Base-by-base conservation (phyloP, 106 monocot genomes). In the Agapanthus africanus region DNA sequence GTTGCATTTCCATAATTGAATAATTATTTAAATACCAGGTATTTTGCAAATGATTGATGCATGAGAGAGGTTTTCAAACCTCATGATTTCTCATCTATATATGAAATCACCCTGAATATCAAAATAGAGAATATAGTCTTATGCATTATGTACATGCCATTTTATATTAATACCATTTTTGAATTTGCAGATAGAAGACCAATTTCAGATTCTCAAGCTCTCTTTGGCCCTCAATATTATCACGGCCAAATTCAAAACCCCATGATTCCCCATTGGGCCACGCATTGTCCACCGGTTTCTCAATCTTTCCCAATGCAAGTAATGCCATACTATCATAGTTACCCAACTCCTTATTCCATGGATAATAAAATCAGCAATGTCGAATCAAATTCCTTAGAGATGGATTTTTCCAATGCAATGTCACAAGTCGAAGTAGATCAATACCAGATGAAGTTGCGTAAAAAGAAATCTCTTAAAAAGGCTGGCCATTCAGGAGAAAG, bases 261-360 rank as follows among this genome's bases (percentile, higher is more conserved):
- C 3, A 75, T 76, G 70, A 81, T 78, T 71, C 80, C 81, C 27
- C 90, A 86, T 6, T 90, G 90, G 93, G 73, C 87, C 30, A 65
- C 84, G 56, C 90, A 84, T 71, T 61, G 73, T 46, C 82, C 63
- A 18, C 80, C 78, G 27, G 68, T 69, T 18, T 90, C 73, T 72
- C 90, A 78, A 66, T 78, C 84, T 54, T 93, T 90, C 76, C 59
- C 76, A 27, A 66, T 82, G 68, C 89, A 83, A 79, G 76, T 81
- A 41, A 78, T 82, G 77, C 78, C 90, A 35, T 87, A 78, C 62
- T 90, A 90, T 81, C 87, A 78, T 54, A 82, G 77, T 77, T 84
- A 79, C 70, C 83, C 88, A 64, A 37, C 36, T 80, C 72, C 83
- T 66, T n/a, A 77, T 61, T 84, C 80, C 0, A 63, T 76, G 37